Evolutionary conservation across 2,329 filamentous ascomycete species (phyloP), one percentile per base, ranked within the genome.

Genomic region (Botryotinia globosa): DNA sequence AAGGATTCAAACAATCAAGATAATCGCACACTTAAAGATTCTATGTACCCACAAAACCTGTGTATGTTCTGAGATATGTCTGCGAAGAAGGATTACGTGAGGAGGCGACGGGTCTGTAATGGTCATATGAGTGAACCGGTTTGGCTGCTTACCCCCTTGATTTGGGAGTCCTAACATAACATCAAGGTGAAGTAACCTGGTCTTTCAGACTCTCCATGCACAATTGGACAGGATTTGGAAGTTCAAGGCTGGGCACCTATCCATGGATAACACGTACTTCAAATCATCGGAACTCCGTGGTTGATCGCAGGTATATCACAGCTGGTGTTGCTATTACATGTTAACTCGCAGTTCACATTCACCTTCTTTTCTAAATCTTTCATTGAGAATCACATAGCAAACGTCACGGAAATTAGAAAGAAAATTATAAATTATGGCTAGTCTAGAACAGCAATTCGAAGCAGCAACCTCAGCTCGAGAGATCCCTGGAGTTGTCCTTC

Each of bases 401-500:
- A 25, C 4, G 14, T 59, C 12, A 61, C 61, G 39, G 39, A 42
- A 42, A 42, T 42, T 16, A 1, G 20, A 65, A 51, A 37, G 20
- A 51, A 12, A 7, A 29, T 12, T 22, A 9, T n/a, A 10, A 12
- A 74, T 51, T 22, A 76, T 76, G 74, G 34, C 65, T 12, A 73
- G 37, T 51, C 73, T 78, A 12, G 76, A 78, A 56, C 39, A 75
- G 54, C 69, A 54, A 54, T 69, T 77, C 25, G 65, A 76, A 58
- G 73, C 69, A n/a, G 74, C 74, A 29, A 73, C 73, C 29, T 70
- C 67, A 34, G 72, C 76, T 34, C 54, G 51, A 4, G 71, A 75
- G 18, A 76, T 79, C 18, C 73, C 77, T 3, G 77, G 77, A 10
- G 72, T 74, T 25, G 63, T 78, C 2, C 56, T 77, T 18, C 54